These are phyloP conservation scores for Sambucus nigra DNA, from an alignment of 129 eudicot species.

Conservation along the genomic window DNA sequence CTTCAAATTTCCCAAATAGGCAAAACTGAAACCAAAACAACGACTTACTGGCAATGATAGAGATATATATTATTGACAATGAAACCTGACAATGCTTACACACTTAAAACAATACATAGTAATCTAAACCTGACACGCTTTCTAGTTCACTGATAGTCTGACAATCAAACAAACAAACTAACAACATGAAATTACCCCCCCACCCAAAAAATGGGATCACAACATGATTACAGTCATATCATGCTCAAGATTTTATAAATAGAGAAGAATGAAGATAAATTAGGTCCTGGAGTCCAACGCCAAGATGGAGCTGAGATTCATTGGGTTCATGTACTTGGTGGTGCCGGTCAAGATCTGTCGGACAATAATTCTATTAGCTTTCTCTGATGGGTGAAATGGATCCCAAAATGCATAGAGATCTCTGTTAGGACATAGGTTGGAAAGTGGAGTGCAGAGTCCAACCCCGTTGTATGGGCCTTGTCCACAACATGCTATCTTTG, in stretches of 20 bases:
- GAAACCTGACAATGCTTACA: too few species aligned
- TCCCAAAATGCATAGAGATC: conserved; percentile 75
- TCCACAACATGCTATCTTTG: conserved; percentile 73
- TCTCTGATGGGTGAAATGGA: conserved; percentile 69
- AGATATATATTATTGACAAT: too few species aligned
- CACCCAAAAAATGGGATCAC: not conserved
- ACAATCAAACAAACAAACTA: too few species aligned
- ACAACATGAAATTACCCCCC: not conserved
- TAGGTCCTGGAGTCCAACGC: conserved; percentile 30
- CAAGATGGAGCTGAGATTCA: conserved; percentile 54
- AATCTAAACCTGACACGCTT: too few species aligned
- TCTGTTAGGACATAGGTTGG: conserved; percentile 62
- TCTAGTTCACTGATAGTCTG: too few species aligned
- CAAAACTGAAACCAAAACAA: too few species aligned
- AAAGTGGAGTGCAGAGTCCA: conserved; percentile 52
- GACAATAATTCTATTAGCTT: conserved; percentile 53
- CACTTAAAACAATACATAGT: too few species aligned
- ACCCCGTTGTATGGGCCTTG: conserved; percentile 81
- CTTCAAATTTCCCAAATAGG: too few species aligned
- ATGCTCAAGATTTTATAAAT: not conserved
- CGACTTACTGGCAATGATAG: too few species aligned
- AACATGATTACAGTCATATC: too few species aligned
- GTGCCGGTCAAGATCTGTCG: conserved; percentile 49
- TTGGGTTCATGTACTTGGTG: conserved; percentile 47
- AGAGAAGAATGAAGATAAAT: not conserved